Conservation (phyloP, 768 basidiomycete species). For the Boletus reticulatus region DNA sequence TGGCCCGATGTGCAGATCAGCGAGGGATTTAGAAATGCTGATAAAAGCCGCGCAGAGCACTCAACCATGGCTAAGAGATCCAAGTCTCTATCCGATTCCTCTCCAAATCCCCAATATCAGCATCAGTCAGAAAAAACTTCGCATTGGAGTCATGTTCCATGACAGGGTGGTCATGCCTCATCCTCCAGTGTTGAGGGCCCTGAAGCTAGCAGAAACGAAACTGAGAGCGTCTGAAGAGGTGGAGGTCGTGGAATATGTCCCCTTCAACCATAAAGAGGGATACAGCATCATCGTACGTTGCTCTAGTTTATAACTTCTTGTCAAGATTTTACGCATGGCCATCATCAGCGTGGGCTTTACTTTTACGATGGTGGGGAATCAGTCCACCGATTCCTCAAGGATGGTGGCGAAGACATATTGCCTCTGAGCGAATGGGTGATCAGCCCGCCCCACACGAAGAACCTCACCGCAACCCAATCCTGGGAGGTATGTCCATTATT, state of each 20-base stretch:
- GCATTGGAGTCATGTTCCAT: slow-evolving; percentile 29
- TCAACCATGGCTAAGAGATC: slow-evolving; percentile 43
- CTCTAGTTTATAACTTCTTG: background rate
- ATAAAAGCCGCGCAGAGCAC: slow-evolving; percentile 24
- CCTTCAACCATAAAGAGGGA: slow-evolving; percentile 35
- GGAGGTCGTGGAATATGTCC: slow-evolving; percentile 36
- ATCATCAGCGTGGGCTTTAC: slow-evolving; percentile 34
- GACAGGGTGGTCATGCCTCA: slow-evolving; percentile 39
- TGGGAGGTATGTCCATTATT: slow-evolving; percentile 28
- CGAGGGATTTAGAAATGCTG: slow-evolving; percentile 25
- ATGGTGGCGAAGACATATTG: slow-evolving; percentile 34
- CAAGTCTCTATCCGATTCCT: slow-evolving; percentile 31
- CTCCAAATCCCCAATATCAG: slow-evolving; percentile 21
- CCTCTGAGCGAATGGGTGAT: slow-evolving; percentile 39
- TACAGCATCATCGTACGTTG: slow-evolving; percentile 30
- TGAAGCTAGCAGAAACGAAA: slow-evolving; percentile 36
- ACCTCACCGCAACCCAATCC: slow-evolving; percentile 20
- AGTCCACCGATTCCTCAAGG: slow-evolving; percentile 18
- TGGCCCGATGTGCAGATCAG: slow-evolving; percentile 29
- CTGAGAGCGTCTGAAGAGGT: slow-evolving; percentile 33
- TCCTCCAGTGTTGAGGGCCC: slow-evolving; percentile 41
- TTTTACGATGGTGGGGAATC: slow-evolving; percentile 38
- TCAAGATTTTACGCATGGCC: background rate
- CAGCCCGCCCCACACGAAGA: slow-evolving; percentile 23
- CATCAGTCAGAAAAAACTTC: slow-evolving; percentile 27